A percentile compares a stretch with the other conserved stretches of the same genome.
Evolutionary conservation across 202 grass and related monocot species (phyloP).

Genomic region (Digitaria exilis): DNA sequence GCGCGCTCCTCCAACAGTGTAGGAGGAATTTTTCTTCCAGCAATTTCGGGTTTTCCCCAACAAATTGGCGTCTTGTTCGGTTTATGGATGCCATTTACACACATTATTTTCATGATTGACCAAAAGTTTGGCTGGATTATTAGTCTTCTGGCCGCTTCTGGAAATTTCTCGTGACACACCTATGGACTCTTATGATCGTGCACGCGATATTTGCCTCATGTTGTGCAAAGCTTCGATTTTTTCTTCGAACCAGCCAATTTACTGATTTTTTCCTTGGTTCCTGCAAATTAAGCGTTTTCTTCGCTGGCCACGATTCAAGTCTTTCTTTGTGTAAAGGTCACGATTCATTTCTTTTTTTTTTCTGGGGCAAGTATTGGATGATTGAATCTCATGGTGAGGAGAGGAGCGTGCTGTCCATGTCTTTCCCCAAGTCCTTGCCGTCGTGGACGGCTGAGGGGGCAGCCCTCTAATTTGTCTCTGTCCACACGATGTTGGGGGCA

Average conservation of each 20-base stretch:
- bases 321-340: background rate
- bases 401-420: slow-evolving; percentile 50
- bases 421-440: background rate
- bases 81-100: background rate
- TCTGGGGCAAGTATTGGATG: background rate
- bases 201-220: background rate
- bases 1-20: background rate
- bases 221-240: slow-evolving; percentile 16
- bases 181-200: background rate
- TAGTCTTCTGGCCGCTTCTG: background rate
- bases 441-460: background rate
- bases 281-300: background rate
- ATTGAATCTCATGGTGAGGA: slow-evolving; percentile 1
- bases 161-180: slow-evolving; percentile 16
- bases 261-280: background rate
- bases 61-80: too few relatives aligned
- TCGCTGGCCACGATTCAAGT: background rate
- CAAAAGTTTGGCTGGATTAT: background rate
- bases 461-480: background rate
- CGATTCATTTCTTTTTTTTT: background rate
- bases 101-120: background rate
- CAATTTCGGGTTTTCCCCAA: slow-evolving; percentile 7
- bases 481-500: slow-evolving; percentile 38
- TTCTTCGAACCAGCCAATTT: background rate
- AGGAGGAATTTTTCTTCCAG: background rate